Evolutionary conservation across 2,329 filamentous ascomycete genomes (phyloP).

Genomic region (Fusarium redolens): DNA sequence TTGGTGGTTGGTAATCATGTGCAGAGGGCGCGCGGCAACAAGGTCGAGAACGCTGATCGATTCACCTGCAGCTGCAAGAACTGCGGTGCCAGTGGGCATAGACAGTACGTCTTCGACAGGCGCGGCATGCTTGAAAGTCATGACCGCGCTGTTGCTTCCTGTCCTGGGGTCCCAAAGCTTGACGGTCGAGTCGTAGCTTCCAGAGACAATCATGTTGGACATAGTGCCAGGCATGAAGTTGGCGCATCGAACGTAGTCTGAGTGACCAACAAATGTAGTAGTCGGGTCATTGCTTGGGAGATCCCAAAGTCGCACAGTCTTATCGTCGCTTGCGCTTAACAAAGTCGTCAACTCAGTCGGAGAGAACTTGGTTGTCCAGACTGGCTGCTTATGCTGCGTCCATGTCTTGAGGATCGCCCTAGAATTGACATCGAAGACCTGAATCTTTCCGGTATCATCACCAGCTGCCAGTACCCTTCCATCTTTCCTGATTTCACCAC

Average conservation of each 20-base stretch:
- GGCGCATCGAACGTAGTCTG: constrained; percentile 91
- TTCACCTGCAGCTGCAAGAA: constrained; percentile 87
- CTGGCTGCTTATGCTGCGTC: constrained; percentile 92
- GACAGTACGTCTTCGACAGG: constrained; percentile 90
- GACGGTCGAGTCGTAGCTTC: constrained; percentile 95
- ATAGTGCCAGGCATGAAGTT: constrained; percentile 81
- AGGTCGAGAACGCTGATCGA: constrained; percentile 92
- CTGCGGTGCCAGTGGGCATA: constrained; percentile 85
- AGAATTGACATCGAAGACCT: constrained; percentile 91
- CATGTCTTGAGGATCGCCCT: constrained; percentile 95
- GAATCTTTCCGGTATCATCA: constrained; percentile 90
- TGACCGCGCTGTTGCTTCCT: constrained; percentile 73
- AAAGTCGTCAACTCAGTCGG: constrained; percentile 86
- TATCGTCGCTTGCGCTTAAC: constrained; percentile 92
- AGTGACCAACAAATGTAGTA: constrained; percentile 84
- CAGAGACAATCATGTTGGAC: constrained; percentile 84
- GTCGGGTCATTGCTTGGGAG: constrained; percentile 82
- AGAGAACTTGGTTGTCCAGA: constrained; percentile 93
- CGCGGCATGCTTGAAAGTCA: constrained; percentile 95
- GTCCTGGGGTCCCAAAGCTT: constrained; percentile 91
- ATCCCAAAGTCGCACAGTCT: constrained; percentile 94
- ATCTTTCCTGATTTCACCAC: constrained; percentile 88
- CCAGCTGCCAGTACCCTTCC: constrained; percentile 90
- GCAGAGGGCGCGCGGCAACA: constrained; percentile 87
- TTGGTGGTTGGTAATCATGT: constrained; percentile 92